Conservation (phyloP, 768 basidiomycete genomes). For the Mycena alexandri region DNA sequence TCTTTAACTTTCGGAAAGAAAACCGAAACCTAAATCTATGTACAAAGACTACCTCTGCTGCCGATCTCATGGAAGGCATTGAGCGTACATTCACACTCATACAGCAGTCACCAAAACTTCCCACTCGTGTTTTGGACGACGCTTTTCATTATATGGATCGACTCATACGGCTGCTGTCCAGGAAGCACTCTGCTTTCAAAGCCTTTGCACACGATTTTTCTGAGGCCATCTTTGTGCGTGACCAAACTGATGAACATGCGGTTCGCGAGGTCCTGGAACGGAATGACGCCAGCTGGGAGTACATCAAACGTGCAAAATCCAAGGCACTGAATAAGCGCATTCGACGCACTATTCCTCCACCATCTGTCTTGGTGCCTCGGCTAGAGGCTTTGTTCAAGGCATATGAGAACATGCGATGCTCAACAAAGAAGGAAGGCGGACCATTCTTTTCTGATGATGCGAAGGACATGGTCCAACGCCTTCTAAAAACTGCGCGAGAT, state of each 20-base stretch:
- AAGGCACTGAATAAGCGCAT: neutral
- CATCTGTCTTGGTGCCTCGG: neutral
- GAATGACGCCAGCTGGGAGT: slow-evolving; percentile 9
- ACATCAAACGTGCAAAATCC: slow-evolving; percentile 3
- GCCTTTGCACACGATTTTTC: slow-evolving; percentile 12
- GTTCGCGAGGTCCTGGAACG: slow-evolving; percentile 1
- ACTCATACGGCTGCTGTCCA: slow-evolving; percentile 15
- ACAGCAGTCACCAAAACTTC: neutral
- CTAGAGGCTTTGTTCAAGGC: neutral
- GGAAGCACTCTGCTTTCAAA: slow-evolving; percentile 21
- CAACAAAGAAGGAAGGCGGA: neutral
- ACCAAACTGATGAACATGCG: neutral
- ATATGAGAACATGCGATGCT: slow-evolving; percentile 9
- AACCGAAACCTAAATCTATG: too few species aligned
- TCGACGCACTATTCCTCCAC: slow-evolving; percentile 10
- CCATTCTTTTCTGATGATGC: slow-evolving; percentile 19
- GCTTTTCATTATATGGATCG: slow-evolving; percentile 27
- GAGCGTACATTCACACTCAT: neutral
- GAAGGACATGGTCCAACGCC: slow-evolving; percentile 4
- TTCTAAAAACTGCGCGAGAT: slow-evolving; percentile 2
- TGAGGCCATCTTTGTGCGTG: slow-evolving; percentile 20
- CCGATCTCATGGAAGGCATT: neutral
- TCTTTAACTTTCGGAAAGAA: too few species aligned
- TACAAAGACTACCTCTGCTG: neutral
- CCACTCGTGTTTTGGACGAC: slow-evolving; percentile 18